Evolutionary conservation across 208 protist genomes (phyloP).

Genomic region (Crithidia bombi): DNA sequence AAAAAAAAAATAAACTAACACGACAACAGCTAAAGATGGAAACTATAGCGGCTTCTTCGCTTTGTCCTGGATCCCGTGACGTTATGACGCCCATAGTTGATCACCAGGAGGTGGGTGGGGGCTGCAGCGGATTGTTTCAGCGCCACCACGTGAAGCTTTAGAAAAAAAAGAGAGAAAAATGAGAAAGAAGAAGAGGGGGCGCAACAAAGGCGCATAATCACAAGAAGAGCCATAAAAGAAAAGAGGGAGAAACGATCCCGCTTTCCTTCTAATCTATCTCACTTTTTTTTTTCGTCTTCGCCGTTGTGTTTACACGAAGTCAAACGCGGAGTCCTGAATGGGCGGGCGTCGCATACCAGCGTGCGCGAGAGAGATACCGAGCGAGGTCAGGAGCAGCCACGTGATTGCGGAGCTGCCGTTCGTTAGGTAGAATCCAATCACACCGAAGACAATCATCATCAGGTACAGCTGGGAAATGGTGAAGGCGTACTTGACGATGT

Average conservation of each 20-base stretch:
- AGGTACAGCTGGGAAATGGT: constrained; percentile 71
- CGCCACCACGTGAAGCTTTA: not conserved
- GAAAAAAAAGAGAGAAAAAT: not conserved
- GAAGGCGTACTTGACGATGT: constrained; percentile 31
- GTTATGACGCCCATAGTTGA: too few relatives aligned
- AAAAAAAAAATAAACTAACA: too few relatives aligned
- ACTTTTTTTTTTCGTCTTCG: not conserved
- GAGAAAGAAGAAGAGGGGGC: not conserved
- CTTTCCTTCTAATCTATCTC: too few relatives aligned
- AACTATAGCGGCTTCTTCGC: too few relatives aligned
- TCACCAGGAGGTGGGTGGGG: too few relatives aligned
- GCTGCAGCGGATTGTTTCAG: too few relatives aligned
- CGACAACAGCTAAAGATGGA: too few relatives aligned
- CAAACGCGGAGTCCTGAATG: constrained; percentile 56
- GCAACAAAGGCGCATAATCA: not conserved
- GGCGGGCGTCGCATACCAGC: constrained; percentile 61
- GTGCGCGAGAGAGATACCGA: constrained; percentile 64
- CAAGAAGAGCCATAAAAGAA: not conserved
- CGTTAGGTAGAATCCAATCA: constrained; percentile 80
- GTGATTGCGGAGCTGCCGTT: constrained; percentile 85
- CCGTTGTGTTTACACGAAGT: constrained; percentile 47
- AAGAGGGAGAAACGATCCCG: too few relatives aligned
- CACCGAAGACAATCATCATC: constrained; percentile 54
- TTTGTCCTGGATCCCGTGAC: too few relatives aligned
- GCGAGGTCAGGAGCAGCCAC: constrained; percentile 76